Conservation (phyloP, 2,329 filamentous ascomycete species). For the Fusarium virguliforme region DNA sequence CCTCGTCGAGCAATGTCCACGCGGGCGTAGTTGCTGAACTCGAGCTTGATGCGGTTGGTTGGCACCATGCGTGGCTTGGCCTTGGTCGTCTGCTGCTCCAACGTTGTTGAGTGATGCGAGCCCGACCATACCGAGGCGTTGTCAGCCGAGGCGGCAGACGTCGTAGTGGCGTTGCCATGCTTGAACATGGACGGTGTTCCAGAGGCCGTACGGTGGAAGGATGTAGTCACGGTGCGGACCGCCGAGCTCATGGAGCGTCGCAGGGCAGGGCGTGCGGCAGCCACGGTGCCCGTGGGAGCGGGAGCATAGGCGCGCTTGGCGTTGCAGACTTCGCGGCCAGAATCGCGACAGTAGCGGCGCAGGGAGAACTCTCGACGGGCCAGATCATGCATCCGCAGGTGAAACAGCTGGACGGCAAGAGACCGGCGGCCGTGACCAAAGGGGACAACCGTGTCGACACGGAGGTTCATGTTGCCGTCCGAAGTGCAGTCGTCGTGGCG, state of each 20-base stretch:
- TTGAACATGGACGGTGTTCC: constrained; percentile 47
- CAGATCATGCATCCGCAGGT: constrained; percentile 94
- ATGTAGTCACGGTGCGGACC: constrained; percentile 62
- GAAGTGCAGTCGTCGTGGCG: constrained; percentile 90
- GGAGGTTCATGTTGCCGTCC: constrained; percentile 97
- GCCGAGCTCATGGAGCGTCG: constrained; percentile 63
- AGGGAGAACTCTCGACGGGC: constrained; percentile 90
- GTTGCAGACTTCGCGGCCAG: constrained; percentile 92
- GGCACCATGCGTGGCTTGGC: constrained; percentile 64
- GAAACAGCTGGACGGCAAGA: constrained; percentile 85
- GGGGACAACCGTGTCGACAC: constrained; percentile 84
- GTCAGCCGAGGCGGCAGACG: constrained; percentile 39
- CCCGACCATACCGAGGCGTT: constrained; percentile 49
- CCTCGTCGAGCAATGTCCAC: constrained; percentile 83
- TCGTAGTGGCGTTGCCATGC: constrained; percentile 31
- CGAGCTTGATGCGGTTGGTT: constrained; percentile 87
- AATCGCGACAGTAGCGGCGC: constrained; percentile 91
- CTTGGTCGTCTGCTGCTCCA: constrained; percentile 48
- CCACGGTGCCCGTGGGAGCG: constrained; percentile 35
- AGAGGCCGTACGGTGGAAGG: constrained; percentile 54
- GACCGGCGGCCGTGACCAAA: constrained; percentile 72
- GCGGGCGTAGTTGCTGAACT: constrained; percentile 98
- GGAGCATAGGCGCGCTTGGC: constrained; percentile 77
- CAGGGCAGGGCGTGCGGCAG: constrained; percentile 63
- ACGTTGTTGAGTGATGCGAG: constrained; percentile 42